Conservation (phyloP, 148 eudicot genomes). For the Drosera capensis region DNA sequence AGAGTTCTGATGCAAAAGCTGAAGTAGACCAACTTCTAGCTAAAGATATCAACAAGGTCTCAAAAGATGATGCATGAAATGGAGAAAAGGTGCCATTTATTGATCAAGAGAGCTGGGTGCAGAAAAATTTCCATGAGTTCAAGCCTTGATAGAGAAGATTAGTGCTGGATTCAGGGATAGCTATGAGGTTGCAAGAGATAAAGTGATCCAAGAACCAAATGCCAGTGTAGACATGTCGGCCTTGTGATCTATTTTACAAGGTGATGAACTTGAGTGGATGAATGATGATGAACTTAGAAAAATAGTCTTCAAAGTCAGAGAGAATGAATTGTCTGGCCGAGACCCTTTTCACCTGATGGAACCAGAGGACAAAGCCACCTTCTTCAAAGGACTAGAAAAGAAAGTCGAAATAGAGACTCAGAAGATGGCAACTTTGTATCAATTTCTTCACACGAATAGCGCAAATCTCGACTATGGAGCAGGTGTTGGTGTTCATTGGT, state of each 20-base stretch:
- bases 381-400: conserved; percentile 55
- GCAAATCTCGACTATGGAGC: conserved; percentile 82
- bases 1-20: neutral
- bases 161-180: conserved; percentile 45
- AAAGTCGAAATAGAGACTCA: conserved; percentile 48
- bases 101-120: conserved; percentile 48
- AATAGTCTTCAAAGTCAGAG: conserved; percentile 70
- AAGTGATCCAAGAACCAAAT: conserved; percentile 25
- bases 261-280: conserved; percentile 71
- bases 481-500: conserved; percentile 26
- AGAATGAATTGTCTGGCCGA: conserved; percentile 63
- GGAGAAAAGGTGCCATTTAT: conserved; percentile 8
- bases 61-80: conserved; percentile 5
- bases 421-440: conserved; percentile 39
- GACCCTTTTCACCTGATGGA: conserved; percentile 64
- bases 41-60: neutral
- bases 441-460: conserved; percentile 59
- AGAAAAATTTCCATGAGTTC: conserved; percentile 54
- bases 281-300: conserved; percentile 61
- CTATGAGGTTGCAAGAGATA: conserved; percentile 45
- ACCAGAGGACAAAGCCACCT: conserved; percentile 41
- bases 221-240: conserved; percentile 12
- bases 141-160: conserved; percentile 53
- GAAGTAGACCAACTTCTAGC: neutral
- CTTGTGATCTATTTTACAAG: conserved; percentile 18